These are phyloP conservation scores for Oryza officinalis DNA, from an alignment of 176 grass and related monocot genomes.

Conservation along the genomic window DNA sequence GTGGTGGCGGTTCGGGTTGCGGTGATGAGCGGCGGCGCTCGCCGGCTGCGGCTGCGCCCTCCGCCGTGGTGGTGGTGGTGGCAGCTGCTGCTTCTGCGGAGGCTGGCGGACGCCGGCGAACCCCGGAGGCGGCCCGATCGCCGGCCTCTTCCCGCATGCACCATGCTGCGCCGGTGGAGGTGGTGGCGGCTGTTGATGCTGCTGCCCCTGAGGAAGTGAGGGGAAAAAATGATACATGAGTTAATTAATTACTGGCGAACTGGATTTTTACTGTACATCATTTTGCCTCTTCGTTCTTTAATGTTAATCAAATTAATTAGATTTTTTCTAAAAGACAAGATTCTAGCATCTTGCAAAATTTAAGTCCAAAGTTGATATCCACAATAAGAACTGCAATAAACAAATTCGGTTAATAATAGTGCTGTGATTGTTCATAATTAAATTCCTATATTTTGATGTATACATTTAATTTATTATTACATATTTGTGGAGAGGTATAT, in stretches of 20 bases:
- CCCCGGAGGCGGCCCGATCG: slow-evolving; percentile 7
- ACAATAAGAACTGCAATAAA: neutral
- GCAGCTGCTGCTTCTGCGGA: neutral
- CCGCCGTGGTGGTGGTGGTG: neutral
- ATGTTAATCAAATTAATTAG: neutral
- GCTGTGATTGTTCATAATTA: too few relatives aligned
- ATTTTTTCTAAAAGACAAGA: too few relatives aligned
- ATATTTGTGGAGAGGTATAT: too few relatives aligned
- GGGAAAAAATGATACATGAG: neutral
- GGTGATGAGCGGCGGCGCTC: neutral
- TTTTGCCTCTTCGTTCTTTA: neutral
- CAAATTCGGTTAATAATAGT: neutral
- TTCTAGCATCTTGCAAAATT: neutral
- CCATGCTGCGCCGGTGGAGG: neutral
- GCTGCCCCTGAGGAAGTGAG: neutral
- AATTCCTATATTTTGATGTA: too few relatives aligned
- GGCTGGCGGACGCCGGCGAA: neutral
- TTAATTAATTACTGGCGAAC: neutral
- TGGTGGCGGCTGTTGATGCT: neutral
- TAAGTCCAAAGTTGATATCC: neutral
- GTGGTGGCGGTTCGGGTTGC: neutral
- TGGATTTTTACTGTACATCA: neutral
- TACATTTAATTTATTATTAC: too few relatives aligned
- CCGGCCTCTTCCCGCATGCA: neutral
- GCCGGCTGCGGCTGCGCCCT: neutral